Evolutionary conservation across 495 filamentous ascomycete species (phyloP), one percentile per base, ranked within the genome.

Genomic region (Penicilliopsis zonata): DNA sequence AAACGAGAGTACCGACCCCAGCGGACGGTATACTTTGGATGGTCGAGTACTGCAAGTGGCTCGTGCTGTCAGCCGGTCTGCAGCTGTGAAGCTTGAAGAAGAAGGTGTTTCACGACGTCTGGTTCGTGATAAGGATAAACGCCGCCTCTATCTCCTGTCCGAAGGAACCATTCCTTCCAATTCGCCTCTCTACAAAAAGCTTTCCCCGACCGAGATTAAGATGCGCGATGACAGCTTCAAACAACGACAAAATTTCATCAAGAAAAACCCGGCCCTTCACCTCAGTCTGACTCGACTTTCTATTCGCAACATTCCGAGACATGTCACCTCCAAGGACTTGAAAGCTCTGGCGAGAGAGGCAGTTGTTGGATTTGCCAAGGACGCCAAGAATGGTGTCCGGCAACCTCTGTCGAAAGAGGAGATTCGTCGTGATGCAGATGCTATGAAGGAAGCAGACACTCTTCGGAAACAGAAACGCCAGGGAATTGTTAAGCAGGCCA

Each of bases 401-500:
- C 56, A 78, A 35, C 74, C 74, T 12, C 64, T 99, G 1, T 93
- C 86, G 7, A 85, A 81, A 48, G 92, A 96, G 42, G 90, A 96
- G 51, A 64, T 78, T 22, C 50, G 70, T 10, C 78, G 90, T 13
- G 84, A 80, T 16, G 78, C 82, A 12, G 72, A 78, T 9, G 74
- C 78, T n/a, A 90, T 86, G 64, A 71, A 67, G 37, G 72, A 79
- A 32, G 78, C 84, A 1, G 90, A 96, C 47, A 67, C 63, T 15
- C 61, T 67, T 14, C 69, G 92, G 18, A 93, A 82, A 55, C 62
- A 68, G 35, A 85, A 87, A 55, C 78, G 80, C n/a, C 83, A 82
- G 41, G 92, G 92, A 32, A 73, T 99, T 12, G 88, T 96, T n/a
- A 78, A 72, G 42, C 90, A 99, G 56, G 82, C 90, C 18, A 99